Conservation (phyloP, 2,329 filamentous ascomycete genomes). For the Aspergillus sp. region DNA sequence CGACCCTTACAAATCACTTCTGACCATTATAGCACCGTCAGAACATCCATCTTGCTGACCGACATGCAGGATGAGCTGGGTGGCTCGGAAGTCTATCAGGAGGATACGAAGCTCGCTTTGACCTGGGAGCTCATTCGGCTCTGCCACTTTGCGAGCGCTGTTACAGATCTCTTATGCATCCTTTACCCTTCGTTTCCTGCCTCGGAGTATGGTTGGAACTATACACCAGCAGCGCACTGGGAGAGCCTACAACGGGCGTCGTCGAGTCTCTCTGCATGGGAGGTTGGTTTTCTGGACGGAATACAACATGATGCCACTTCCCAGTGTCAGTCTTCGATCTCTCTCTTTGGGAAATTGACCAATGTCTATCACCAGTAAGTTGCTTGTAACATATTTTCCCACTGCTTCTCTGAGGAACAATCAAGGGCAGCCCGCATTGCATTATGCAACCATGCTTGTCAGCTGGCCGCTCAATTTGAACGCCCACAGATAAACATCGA, state of each 20-base stretch:
- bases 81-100: not conserved
- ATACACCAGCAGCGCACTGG: not conserved
- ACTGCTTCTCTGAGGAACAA: not conserved
- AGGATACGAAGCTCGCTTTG: not conserved
- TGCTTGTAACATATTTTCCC: not conserved
- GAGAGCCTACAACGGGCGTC: not conserved
- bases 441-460: slow-evolving; percentile 1
- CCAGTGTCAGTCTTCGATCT: not conserved
- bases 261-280: not conserved
- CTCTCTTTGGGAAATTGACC: not conserved
- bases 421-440: not conserved
- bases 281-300: not conserved
- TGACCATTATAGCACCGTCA: not conserved
- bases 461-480: not conserved
- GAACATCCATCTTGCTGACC: not conserved
- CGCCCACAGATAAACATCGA: not conserved
- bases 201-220: not conserved
- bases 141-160: not conserved
- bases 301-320: not conserved
- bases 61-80: not conserved
- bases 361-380: not conserved
- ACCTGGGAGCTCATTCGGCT: not conserved
- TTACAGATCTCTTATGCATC: not conserved
- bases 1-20: not conserved
- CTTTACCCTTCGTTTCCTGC: not conserved